Base-by-base conservation (phyloP, 2,329 filamentous ascomycete genomes). In the Cadophora malorum region DNA sequence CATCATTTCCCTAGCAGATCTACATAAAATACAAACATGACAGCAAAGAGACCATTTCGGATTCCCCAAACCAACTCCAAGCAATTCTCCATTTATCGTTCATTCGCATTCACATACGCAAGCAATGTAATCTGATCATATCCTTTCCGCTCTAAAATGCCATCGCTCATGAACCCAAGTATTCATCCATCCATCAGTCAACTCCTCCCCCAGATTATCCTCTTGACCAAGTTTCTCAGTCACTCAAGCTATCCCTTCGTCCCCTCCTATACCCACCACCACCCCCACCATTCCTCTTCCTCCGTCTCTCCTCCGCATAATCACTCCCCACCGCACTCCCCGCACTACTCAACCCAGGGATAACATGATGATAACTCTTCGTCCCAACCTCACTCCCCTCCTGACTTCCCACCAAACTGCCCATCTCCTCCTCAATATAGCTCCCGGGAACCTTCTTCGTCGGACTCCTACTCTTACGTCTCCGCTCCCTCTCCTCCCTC, bases 351-450 rank as follows among this genome's bases (percentile, higher is more conserved):
- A 79, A 55, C 0, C 76, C 78, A 14, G 78, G 77, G 69, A 79
- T 78, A 45, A 65, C 65, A 70, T 78, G 77, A 64, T 74, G 74
- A 70, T 79, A 79, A 21, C 65, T 75, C 72, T 78, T 79, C 6
- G 77, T 79, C 3, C 78, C 78, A 9, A 73, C 66, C 62, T 77
- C 77, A 56, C 49, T 41, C 31, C 72, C 73, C 23, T 70, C 73
- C n/a, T 66, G 72, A 33, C 69, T 70, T 19, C 64, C 58, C 63
- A 59, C 21, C 50, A 63, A 7, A 23, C 64, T 61, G 4, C 45
- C 45, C 1, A 49, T 19, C 38, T 61, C 68, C 63, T 70, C 73
- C 8, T 71, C 62, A 14, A 66, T 41, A 68, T 69, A 74, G 35
- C 60, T 71, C 5, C 74, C 74, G 3, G 74, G 74, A 19, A 77